Evolutionary conservation across 1,284 basidiomycete genomes (phyloP).

Genomic region (Violaceomyces palustris): DNA sequence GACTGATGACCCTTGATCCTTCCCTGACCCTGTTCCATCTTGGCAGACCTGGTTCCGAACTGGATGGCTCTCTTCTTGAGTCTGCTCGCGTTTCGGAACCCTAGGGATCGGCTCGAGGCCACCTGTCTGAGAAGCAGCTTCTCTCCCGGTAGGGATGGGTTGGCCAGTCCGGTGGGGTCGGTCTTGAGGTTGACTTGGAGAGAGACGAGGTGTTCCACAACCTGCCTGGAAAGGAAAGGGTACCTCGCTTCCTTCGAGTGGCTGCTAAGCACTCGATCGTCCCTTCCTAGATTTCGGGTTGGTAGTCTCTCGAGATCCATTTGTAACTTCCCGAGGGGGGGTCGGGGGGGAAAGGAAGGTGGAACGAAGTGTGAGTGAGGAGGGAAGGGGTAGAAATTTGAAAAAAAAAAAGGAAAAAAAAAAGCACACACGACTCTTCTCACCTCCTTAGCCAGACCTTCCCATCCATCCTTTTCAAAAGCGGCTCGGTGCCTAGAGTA

Average conservation of each 20-base stretch:
- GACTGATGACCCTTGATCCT: conserved; percentile 46
- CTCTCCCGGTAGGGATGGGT: conserved; percentile 64
- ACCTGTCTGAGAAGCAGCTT: conserved; percentile 69
- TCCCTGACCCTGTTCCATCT: conserved; percentile 65
- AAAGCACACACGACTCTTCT: conserved; percentile 9
- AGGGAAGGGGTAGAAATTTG: not conserved
- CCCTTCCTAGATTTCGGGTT: conserved; percentile 81
- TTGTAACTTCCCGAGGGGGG: conserved; percentile 71
- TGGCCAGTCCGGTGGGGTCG: conserved; percentile 55
- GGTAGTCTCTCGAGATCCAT: conserved; percentile 88
- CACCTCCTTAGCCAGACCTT: conserved; percentile 73
- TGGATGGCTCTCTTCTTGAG: conserved; percentile 89
- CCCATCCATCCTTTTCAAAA: conserved; percentile 54
- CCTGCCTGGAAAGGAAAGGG: conserved; percentile 35
- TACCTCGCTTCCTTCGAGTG: conserved; percentile 73
- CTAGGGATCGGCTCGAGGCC: conserved; percentile 10
- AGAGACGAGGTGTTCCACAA: conserved; percentile 57
- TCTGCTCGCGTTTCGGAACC: conserved; percentile 58
- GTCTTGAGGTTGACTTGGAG: conserved; percentile 76
- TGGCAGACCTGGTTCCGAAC: conserved; percentile 83
- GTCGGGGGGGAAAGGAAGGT: not conserved
- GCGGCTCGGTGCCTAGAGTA: conserved; percentile 83
- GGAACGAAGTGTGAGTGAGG: conserved; percentile 1
- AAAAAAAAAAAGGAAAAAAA: not conserved
- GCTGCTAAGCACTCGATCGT: conserved; percentile 83